A percentile compares a stretch with the other conserved stretches of the same genome.
Conservation (phyloP, 169 alveolate species). For the Toxoplasma gondii region DNA sequence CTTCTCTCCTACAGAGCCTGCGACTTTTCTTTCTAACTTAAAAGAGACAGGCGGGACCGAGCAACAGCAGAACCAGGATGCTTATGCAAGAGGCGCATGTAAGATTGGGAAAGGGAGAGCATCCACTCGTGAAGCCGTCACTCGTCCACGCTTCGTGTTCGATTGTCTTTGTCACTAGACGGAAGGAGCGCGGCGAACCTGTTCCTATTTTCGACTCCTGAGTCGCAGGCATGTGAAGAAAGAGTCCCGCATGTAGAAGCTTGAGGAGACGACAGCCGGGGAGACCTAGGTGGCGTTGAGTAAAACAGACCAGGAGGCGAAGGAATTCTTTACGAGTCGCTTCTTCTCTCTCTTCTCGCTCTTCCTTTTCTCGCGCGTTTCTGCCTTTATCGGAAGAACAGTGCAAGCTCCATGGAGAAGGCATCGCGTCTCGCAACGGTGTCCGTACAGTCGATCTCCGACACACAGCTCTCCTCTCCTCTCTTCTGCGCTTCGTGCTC, state of each 20-base stretch:
- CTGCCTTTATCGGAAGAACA: not conserved
- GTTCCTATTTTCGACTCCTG: not conserved
- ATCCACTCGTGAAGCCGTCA: no score
- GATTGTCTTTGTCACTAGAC: not conserved
- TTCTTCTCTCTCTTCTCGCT: not conserved
- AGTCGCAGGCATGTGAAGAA: conserved; percentile 72
- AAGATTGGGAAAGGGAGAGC: no score
- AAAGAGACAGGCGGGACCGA: no score
- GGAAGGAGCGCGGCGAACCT: not conserved
- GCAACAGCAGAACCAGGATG: no score
- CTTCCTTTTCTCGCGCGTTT: not conserved
- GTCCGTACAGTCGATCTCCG: not conserved
- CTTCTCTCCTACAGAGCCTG: not conserved
- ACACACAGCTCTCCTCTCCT: not conserved
- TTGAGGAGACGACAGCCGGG: conserved; percentile 53
- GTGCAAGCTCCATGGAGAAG: not conserved
- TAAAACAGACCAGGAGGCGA: not conserved
- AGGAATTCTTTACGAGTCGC: not conserved
- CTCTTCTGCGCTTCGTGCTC: not conserved
- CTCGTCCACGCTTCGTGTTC: no score
- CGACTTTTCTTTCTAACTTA: no score
- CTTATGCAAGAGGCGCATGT: no score
- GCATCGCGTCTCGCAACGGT: not conserved
- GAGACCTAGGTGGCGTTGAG: not conserved
- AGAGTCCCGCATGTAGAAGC: conserved; percentile 70